phyloP scores from a whole-genome alignment of 139 green algal genomes.

The Picochlorum sp. region DNA sequence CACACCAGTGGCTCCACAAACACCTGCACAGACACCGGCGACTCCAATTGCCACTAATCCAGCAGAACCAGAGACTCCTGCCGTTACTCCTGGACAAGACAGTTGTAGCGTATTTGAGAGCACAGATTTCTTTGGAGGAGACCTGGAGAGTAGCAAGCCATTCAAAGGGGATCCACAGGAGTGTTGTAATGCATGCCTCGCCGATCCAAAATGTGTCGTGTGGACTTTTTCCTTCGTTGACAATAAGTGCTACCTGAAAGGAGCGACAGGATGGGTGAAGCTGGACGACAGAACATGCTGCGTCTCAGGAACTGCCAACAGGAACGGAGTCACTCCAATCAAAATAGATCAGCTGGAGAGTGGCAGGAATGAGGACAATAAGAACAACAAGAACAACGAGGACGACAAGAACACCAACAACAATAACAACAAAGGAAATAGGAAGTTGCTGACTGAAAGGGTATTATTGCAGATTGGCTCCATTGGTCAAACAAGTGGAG shows the following conservation, averaged over 20 bases:
- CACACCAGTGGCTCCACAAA: background rate
- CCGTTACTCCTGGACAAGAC: background rate
- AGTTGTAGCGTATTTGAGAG: slow-evolving; percentile 2
- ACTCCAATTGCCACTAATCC: background rate
- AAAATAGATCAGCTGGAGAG: background rate
- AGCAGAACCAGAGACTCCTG: background rate
- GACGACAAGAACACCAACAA: slow-evolving; percentile 13
- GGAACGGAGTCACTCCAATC: background rate
- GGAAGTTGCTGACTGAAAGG: background rate
- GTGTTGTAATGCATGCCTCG: slow-evolving; percentile 5
- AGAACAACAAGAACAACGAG: slow-evolving; percentile 5
- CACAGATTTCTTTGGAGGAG: slow-evolving; percentile 13
- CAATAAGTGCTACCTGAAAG: slow-evolving; percentile 13
- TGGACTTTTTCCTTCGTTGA: slow-evolving; percentile 8
- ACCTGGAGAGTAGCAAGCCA: background rate
- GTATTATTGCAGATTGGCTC: slow-evolving; percentile 1
- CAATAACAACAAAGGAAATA: slow-evolving; percentile 10
- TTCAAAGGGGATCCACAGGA: slow-evolving; percentile 6
- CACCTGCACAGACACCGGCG: background rate
- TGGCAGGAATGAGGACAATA: slow-evolving; percentile 10
- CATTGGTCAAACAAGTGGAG: background rate
- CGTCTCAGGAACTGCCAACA: slow-evolving; percentile 4
- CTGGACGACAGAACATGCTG: slow-evolving; percentile 4
- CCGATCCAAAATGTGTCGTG: background rate
- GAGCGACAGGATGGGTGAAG: slow-evolving; percentile 1